Base-by-base conservation (phyloP, 768 basidiomycete species). In the Cystofilobasidium bisporidii region DNA sequence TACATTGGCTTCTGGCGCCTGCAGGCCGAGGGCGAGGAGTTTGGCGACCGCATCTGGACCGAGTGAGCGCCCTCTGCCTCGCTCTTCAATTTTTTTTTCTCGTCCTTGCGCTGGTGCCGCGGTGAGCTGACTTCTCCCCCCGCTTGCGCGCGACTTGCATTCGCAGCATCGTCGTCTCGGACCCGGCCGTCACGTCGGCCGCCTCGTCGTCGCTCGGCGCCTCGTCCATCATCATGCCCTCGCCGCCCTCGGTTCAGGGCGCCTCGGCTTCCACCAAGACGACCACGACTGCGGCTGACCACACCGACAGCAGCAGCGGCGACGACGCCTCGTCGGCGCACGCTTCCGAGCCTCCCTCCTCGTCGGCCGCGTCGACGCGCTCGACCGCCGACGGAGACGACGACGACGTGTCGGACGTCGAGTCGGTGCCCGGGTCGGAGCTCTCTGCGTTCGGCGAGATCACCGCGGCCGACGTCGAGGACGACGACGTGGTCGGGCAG, bases 1-100 rank as follows among this genome's bases (percentile, higher is more conserved):
- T 89, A 89, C 76, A 82, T 86, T 64, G 82, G 86, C 61, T 89
- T 87, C 72, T 91, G 88, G 87, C 80, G 85, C 50, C 75, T 91
- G 36, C 82, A 77, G 67, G 84, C 87, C n/a, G 72, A 79, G 22
- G 83, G 82, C 1, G 80, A 80, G 48, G 74, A 83, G 55, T 91
- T 91, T 72, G 89, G 87, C 30, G 79, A 85, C 40, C 85, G 82
- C 66, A 80, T 91, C 24, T 89, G 88, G 87, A 83, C 87, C 30
- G 87, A 89, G 88, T 88, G 68, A 76, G 86, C 79, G 18, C 3
- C 67, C n/a, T 47, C 63, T 36, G 38, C 50, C 33, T 20, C 26
- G 62, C 43, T 55, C 65, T 20, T 56, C 65, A 60, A 50, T 61
- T 67, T 10, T 10, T n/a, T n/a, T n/a, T n/a, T n/a, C n/a, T n/a